phyloP scores from a whole-genome alignment of 2,329 filamentous ascomycete genomes.

The Juglanconis sp. region DNA sequence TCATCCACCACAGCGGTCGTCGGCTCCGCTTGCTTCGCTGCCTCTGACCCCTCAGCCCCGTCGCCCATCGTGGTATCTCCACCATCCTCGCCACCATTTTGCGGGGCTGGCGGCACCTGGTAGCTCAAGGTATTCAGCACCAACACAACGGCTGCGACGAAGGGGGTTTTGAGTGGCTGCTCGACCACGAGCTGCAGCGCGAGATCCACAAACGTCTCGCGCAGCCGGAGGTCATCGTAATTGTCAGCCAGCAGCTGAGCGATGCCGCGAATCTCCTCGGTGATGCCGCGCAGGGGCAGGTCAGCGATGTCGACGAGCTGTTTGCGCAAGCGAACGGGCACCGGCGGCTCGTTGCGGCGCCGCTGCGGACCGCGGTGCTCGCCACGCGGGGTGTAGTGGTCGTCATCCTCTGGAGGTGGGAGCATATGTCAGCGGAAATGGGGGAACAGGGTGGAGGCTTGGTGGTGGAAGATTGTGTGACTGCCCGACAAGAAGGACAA shows the following conservation, averaged over 20 bases:
- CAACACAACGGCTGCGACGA: conserved; percentile 79
- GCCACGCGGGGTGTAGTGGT: conserved; percentile 44
- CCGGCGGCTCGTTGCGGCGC: conserved; percentile 67
- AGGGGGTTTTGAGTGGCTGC: conserved; percentile 97
- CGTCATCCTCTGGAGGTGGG: conserved; percentile 55
- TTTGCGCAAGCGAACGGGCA: conserved; percentile 69
- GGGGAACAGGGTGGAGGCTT: background rate
- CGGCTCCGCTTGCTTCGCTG: conserved; percentile 7
- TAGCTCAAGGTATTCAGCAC: conserved; percentile 68
- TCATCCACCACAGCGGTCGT: conserved; percentile 63
- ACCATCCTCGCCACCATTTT: conserved; percentile 9
- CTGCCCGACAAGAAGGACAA: background rate
- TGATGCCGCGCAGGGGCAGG: conserved; percentile 71
- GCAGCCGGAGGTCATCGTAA: conserved; percentile 79
- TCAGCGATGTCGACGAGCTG: conserved; percentile 80
- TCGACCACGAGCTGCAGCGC: conserved; percentile 76
- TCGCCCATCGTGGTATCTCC: conserved; percentile 15
- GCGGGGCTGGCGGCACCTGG: conserved; percentile 38
- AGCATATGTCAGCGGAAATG: conserved; percentile 1
- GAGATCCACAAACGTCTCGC: conserved; percentile 69
- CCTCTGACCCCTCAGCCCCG: background rate
- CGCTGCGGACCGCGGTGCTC: conserved; percentile 67
- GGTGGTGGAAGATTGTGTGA: background rate
- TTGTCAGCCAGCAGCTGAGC: conserved; percentile 77
- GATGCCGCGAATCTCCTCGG: conserved; percentile 73